Conservation (phyloP, 345 rosid genomes). For the Dimocarpus longan region DNA sequence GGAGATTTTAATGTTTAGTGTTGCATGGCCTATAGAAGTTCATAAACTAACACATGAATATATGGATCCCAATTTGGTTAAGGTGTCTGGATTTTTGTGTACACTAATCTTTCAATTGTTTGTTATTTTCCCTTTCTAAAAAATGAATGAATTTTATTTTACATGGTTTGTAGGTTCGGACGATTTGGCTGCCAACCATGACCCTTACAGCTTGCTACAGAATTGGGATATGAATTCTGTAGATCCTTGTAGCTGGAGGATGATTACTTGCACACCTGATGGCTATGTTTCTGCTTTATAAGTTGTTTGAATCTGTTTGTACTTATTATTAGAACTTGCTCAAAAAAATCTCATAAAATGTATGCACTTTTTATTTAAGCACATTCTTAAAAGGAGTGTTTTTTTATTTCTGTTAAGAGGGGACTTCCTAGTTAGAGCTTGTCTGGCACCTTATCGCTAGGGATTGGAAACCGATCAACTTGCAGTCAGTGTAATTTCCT, state of each 20-base stretch:
- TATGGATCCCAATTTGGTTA: too few species aligned
- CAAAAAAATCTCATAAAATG: constrained; percentile 4
- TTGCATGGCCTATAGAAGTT: too few species aligned
- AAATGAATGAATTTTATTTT: too few species aligned
- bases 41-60: too few species aligned
- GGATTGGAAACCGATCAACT: constrained; percentile 76
- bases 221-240: constrained; percentile 97
- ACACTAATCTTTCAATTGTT: too few species aligned
- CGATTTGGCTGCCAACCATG: too few species aligned
- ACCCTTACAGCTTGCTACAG: constrained; percentile 89
- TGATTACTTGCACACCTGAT: constrained; percentile 84
- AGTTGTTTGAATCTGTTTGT: constrained; percentile 36
- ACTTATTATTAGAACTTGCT: background rate
- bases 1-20: too few species aligned
- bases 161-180: too few species aligned
- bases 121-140: too few species aligned
- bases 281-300: constrained; percentile 89
- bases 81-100: too few species aligned
- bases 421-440: constrained; percentile 95
- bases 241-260: constrained; percentile 99
- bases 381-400: background rate
- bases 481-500: constrained; percentile 67
- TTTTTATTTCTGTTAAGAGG: constrained; percentile 41
- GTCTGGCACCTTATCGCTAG: constrained; percentile 88
- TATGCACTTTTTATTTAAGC: background rate